Evolutionary conservation across 176 grass and related monocot species (phyloP).

Genomic region (Carex littledalei): DNA sequence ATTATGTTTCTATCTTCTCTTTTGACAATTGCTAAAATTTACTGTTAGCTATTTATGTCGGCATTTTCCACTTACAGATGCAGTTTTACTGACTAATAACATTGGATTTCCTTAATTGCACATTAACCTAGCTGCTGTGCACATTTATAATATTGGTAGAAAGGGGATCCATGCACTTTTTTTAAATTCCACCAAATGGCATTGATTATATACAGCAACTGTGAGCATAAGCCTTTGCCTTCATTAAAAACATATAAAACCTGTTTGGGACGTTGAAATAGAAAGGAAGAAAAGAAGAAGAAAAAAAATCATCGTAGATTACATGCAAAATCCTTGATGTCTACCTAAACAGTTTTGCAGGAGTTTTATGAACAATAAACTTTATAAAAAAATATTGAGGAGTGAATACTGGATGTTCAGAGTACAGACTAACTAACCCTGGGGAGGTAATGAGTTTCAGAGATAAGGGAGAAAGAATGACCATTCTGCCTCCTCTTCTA

Average conservation of each 20-base stretch:
- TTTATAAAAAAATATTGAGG: not conserved
- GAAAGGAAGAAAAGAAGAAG: not conserved
- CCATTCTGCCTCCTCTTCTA: not conserved
- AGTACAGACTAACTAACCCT: slow-evolving; percentile 1
- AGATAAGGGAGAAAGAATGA: not conserved
- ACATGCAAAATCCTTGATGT: not conserved
- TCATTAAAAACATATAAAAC: not conserved
- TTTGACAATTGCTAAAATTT: not conserved
- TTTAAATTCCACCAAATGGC: not conserved
- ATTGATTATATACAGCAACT: not conserved
- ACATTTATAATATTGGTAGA: not conserved
- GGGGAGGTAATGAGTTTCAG: not conserved
- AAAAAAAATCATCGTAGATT: not conserved
- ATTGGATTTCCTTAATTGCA: not conserved
- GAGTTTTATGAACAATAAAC: not conserved
- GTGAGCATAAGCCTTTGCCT: not conserved
- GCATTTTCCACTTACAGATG: not conserved
- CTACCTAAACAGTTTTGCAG: not conserved
- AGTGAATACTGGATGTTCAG: not conserved
- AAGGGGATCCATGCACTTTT: not conserved
- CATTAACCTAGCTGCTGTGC: not conserved
- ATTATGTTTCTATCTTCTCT: not conserved
- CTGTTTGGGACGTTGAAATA: not conserved
- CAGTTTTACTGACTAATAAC: not conserved
- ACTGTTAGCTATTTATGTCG: not conserved